Base-by-base conservation (phyloP, 306 rosid species). In the Hippophae gyantsensis region DNA sequence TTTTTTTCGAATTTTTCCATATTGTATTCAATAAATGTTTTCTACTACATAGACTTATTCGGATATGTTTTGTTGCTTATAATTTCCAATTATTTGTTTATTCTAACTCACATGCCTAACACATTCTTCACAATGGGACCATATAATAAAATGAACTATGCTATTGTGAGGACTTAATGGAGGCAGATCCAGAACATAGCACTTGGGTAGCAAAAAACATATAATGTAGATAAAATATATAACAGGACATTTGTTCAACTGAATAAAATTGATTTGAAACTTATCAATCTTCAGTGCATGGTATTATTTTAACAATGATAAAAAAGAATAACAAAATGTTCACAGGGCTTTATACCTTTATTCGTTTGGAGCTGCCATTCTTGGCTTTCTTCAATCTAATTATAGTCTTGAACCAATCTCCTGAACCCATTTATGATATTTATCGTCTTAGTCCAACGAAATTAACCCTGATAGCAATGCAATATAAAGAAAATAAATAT, bases 341-440 rank as follows among this genome's bases (percentile, higher is more conserved):
- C 46, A 55, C 65, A 57, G 25, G 61, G 74, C 44, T 44, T 6
- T 45, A 58, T 82, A 92, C 97, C 96, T 83, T 88, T 48, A 52
- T 52, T 80, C 72, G 81, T 82, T 88, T 93, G 47, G 93, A 78
- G 57, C 77, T 78, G 64, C 87, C 57, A 13, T 43, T 18, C 70
- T 80, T 88, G 13, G 82, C 70, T 72, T 79, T 93, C 79, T 83
- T 84, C 58, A 68, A 75, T 50, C 78, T 76, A 60, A 81, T 74
- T 51, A 88, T 79, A 9, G 82, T 68, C 86, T 78, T 93, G 72
- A 93, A 83, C 99, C 96, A 93, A 66, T 70, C 55, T 68, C 99
- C 99, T 60, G 99, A 86, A 63, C 94, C 96, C 99, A 93, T 93
- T 56, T 57, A 69, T 49, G 62, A 62, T 32, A 48, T 59, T 43